Evolutionary conservation across 2,329 filamentous ascomycete species (phyloP).

Genomic region (Fusarium nematophilum): DNA sequence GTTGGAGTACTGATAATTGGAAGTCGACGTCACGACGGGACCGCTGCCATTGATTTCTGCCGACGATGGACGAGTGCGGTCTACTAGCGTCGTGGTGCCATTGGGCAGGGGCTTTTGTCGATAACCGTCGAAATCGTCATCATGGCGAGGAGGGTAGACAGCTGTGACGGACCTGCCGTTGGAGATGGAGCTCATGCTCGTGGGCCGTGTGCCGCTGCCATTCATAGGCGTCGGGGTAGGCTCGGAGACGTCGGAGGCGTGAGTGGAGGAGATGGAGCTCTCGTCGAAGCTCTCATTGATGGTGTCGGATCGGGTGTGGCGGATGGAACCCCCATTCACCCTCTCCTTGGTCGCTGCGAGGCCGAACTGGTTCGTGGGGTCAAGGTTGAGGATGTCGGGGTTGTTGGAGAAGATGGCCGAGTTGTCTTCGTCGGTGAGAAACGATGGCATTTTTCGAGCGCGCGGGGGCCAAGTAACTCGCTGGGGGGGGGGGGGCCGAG

Average conservation of each 20-base stretch:
- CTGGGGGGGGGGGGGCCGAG: constrained; percentile 32
- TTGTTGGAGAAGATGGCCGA: constrained; percentile 55
- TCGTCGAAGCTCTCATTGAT: constrained; percentile 66
- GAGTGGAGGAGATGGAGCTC: constrained; percentile 64
- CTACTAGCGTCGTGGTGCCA: constrained; percentile 43
- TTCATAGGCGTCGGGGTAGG: constrained; percentile 55
- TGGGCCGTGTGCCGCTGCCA: constrained; percentile 56
- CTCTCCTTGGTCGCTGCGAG: constrained; percentile 49
- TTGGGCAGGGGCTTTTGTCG: constrained; percentile 42
- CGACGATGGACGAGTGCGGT: constrained; percentile 44
- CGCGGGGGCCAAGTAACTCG: constrained; percentile 33
- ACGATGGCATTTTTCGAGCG: constrained; percentile 66
- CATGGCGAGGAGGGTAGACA: constrained; percentile 44
- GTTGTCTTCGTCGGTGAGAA: constrained; percentile 60
- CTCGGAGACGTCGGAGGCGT: constrained; percentile 64
- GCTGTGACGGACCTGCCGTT: constrained; percentile 62
- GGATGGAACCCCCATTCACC: constrained; percentile 51
- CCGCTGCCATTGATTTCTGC: constrained; percentile 36
- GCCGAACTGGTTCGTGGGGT: constrained; percentile 53
- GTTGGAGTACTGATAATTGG: constrained; percentile 27
- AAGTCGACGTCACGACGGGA: constrained; percentile 15
- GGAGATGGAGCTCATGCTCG: constrained; percentile 69
- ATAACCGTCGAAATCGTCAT: constrained; percentile 36
- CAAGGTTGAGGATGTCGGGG: constrained; percentile 58
- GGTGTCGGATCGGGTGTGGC: constrained; percentile 57